Percentiles rank a stretch among this genome's conserved stretches.
Evolutionary conservation across 73 alveolate species (phyloP).

Genomic region (Paraurostyla sp.): DNA sequence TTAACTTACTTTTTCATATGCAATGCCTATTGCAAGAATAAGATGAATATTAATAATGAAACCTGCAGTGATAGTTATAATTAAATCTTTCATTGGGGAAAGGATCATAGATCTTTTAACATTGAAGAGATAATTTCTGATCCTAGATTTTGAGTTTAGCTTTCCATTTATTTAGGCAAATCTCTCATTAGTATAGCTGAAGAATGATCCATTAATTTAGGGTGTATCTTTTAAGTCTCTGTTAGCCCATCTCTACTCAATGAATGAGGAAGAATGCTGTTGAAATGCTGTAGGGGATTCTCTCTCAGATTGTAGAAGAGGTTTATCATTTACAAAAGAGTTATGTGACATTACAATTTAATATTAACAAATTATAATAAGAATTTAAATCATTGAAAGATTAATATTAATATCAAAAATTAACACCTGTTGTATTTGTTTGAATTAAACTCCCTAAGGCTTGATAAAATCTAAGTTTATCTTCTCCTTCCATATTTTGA

Average conservation of each 20-base stretch:
- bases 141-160: neutral
- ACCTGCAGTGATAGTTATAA: neutral
- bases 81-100: neutral
- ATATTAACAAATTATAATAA: too few relatives aligned
- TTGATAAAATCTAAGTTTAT: too few relatives aligned
- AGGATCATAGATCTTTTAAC: neutral
- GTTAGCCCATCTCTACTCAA: neutral
- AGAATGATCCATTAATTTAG: neutral
- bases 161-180: neutral
- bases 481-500: neutral
- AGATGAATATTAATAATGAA: neutral
- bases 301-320: too few relatives aligned
- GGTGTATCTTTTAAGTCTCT: neutral
- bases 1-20: conserved; percentile 6
- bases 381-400: too few relatives aligned
- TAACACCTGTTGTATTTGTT: too few relatives aligned
- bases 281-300: too few relatives aligned
- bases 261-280: too few relatives aligned
- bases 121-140: conserved; percentile 9
- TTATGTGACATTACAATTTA: too few relatives aligned
- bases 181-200: neutral
- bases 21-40: neutral
- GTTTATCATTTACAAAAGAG: too few relatives aligned
- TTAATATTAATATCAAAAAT: too few relatives aligned
- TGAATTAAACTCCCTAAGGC: too few relatives aligned